phyloP scores from a whole-genome alignment of 345 rosid species.

The Erucastrum elatum region DNA sequence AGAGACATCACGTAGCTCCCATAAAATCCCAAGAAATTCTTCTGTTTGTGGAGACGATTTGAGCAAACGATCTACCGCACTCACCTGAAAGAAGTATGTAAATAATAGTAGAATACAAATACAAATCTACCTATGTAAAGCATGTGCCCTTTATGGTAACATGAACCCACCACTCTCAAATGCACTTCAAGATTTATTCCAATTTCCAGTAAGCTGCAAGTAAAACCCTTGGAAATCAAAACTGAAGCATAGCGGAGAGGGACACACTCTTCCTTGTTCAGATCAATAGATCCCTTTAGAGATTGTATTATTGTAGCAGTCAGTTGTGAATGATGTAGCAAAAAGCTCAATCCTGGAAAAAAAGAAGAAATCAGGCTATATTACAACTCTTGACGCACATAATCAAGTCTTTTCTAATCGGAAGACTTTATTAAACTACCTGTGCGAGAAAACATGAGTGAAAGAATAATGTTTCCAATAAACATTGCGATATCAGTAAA shows the following conservation, averaged over 20 bases:
- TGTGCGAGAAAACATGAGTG: constrained; percentile 76
- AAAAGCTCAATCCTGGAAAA: constrained; percentile 77
- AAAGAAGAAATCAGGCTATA: constrained; percentile 24
- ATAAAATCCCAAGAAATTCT: constrained; percentile 91
- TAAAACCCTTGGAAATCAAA: constrained; percentile 82
- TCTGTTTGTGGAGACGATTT: constrained; percentile 73
- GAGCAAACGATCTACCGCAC: constrained; percentile 82
- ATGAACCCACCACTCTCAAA: constrained; percentile 85
- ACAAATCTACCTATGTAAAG: constrained; percentile 15
- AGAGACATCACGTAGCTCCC: constrained; percentile 95
- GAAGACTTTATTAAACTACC: constrained; percentile 44
- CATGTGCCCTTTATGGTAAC: constrained; percentile 21
- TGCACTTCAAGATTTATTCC: constrained; percentile 86
- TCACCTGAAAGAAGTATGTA: constrained; percentile 53
- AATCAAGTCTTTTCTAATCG: constrained; percentile 10
- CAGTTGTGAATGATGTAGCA: constrained; percentile 74
- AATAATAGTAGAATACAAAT: constrained; percentile 6
- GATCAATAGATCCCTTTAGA: constrained; percentile 57
- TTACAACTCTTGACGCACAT: constrained; percentile 18
- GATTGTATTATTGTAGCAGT: constrained; percentile 69
- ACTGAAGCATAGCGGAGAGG: constrained; percentile 88
- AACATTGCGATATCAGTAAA: constrained; percentile 65
- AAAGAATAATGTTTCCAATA: constrained; percentile 77
- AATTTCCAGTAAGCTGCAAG: constrained; percentile 78
- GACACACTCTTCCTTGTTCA: constrained; percentile 74